Evolutionary conservation across 768 basidiomycete genomes (phyloP), one percentile per base, ranked within the genome.

Genomic region (Trametes elegans): DNA sequence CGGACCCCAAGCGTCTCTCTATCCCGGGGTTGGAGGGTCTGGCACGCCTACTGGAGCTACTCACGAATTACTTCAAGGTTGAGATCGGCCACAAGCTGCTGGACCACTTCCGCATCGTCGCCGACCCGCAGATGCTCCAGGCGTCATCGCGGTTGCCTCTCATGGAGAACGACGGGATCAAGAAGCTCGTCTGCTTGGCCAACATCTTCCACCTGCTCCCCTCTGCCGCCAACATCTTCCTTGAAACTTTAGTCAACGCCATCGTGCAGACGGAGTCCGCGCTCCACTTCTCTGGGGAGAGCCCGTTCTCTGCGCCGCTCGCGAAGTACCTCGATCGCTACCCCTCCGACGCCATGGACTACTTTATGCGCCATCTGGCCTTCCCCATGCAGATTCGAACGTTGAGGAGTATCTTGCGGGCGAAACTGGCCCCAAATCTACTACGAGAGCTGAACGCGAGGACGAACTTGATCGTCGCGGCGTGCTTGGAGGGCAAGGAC

Each of bases 31-130:
- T 96, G 52, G 94, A 99, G 69, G 97, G 97, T 3, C 76, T 99
- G 21, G 96, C 95, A 11, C 86, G 96, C 11, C 80, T 99, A 44
- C 76, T 99, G 44, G 93, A 97, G 69, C 80, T 99, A 7, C 74
- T 99, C 51, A 97, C 94, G 34, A 98, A 98, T 69, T 98, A 99
- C 73, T 99, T 99, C 84, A 98, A 98, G 70, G 96, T 99, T 16
- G 97, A 99, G 74, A 98, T 99, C 56, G 97, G 97, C 0, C 84
- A 91, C 70, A 99, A 99, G 72, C 83, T 99, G 7, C 77, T 99
- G 19, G 97, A 98, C 64, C 97, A 99, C 68, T 98, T 96, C 73
- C 86, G 88, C 38, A 84, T 88, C 32, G 87, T 99, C 19, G 91
- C 96, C 23, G 93, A 96, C 64, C 88, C 92, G 13, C 85, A 87